These are phyloP conservation scores for Nannochloropsis oceanica DNA, from an alignment of 108 stramenopile genomes.

Conservation along the genomic window DNA sequence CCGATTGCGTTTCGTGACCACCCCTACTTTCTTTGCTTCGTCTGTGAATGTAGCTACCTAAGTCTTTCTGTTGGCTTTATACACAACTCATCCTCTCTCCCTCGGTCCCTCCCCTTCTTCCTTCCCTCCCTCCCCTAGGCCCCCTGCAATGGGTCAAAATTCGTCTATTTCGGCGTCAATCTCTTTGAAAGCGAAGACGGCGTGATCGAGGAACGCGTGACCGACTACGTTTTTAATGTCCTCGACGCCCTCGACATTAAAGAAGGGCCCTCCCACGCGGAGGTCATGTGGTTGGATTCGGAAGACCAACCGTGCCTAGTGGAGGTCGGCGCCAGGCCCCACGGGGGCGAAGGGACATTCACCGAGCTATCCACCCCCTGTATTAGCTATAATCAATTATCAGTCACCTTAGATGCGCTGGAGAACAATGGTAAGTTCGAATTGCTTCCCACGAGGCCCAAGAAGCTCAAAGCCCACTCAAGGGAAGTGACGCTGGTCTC, in stretches of 20 bases:
- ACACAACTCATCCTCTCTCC: conserved; percentile 7
- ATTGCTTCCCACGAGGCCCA: not conserved
- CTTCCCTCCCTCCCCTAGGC: conserved; percentile 27
- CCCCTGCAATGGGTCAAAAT: conserved; percentile 51
- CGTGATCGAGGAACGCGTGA: conserved; percentile 16
- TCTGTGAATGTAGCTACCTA: too few relatives aligned
- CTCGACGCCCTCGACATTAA: conserved; percentile 31
- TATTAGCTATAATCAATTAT: not conserved
- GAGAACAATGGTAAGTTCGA: not conserved
- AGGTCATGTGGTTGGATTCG: conserved; percentile 31
- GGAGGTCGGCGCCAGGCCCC: conserved; percentile 74
- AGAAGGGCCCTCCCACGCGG: conserved; percentile 51
- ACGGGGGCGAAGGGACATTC: conserved; percentile 62
- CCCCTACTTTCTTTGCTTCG: too few relatives aligned
- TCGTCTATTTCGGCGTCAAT: conserved; percentile 55
- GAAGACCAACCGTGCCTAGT: conserved; percentile 59
- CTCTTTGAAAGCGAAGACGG: conserved; percentile 20
- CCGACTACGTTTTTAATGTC: conserved; percentile 1
- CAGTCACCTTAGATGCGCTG: not conserved
- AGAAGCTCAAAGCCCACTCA: not conserved
- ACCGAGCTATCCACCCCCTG: not conserved
- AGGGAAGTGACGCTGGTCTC: conserved; percentile 15
- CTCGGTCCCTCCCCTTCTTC: not conserved
- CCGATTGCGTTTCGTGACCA: too few relatives aligned
- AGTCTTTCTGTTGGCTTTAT: too few relatives aligned